Conservation (phyloP, 768 basidiomycete species). For the Auricularia cornea region DNA sequence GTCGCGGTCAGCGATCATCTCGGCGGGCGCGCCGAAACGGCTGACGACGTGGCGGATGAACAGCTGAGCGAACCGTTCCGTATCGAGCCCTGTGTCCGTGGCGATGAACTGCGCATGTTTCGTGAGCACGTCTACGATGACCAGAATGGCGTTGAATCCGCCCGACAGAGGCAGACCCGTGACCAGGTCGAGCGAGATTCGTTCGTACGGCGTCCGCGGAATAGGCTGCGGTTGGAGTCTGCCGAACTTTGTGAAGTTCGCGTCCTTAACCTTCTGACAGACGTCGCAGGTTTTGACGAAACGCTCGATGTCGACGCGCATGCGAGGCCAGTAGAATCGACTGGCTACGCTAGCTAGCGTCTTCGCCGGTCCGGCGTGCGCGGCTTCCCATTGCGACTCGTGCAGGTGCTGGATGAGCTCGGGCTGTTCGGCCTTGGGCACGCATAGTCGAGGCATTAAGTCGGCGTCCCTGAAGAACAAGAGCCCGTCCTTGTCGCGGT, state of each 20-base stretch:
- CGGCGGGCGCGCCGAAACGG: slow-evolving; percentile 5
- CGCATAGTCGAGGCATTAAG: slow-evolving; percentile 2
- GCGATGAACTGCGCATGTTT: slow-evolving; percentile 13
- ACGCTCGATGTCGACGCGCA: slow-evolving; percentile 5
- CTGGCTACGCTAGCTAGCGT: not conserved
- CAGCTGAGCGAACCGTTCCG: slow-evolving; percentile 5
- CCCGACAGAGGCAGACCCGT: slow-evolving; percentile 16
- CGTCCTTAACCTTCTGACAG: slow-evolving; percentile 10
- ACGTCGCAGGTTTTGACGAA: slow-evolving; percentile 9
- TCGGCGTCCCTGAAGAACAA: slow-evolving; percentile 5
- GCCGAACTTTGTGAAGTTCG: slow-evolving; percentile 3
- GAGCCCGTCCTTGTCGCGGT: not conserved
- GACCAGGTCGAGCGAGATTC: slow-evolving; percentile 21
- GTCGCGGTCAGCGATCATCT: slow-evolving; percentile 8
- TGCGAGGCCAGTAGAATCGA: slow-evolving; percentile 5
- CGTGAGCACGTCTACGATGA: slow-evolving; percentile 15
- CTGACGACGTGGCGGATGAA: slow-evolving; percentile 9
- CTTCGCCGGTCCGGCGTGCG: slow-evolving; percentile 8
- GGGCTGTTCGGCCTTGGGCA: slow-evolving; percentile 4
- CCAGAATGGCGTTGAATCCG: slow-evolving; percentile 11
- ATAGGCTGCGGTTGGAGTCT: slow-evolving; percentile 7
- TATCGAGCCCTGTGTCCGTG: slow-evolving; percentile 2
- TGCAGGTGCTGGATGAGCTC: slow-evolving; percentile 6
- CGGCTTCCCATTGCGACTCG: slow-evolving; percentile 5
- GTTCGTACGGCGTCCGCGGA: slow-evolving; percentile 9